A percentile compares a stretch with the other conserved stretches of the same genome.
These are phyloP conservation scores for Microstegium vimineum DNA, from an alignment of 176 grass and related monocot species.

Conservation along the genomic window DNA sequence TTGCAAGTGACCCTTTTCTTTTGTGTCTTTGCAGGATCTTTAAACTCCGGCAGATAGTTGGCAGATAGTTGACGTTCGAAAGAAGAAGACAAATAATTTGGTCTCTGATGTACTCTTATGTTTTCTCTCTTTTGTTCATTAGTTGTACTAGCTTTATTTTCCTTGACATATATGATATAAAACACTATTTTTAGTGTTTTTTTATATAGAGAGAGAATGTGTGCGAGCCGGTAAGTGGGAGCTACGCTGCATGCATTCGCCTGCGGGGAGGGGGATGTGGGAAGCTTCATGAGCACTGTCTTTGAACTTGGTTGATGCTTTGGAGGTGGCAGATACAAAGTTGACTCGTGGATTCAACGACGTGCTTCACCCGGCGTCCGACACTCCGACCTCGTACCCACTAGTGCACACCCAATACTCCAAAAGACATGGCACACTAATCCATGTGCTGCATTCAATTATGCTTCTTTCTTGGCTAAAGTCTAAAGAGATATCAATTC, in stretches of 20 bases:
- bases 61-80: no score
- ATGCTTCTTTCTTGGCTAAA: background rate
- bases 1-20: no score
- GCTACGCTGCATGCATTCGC: background rate
- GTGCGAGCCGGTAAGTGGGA: background rate
- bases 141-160: no score
- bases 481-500: background rate
- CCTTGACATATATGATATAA: no score
- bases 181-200: no score
- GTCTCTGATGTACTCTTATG: no score
- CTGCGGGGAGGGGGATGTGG: no score
- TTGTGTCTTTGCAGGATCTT: no score
- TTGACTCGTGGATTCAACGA: background rate
- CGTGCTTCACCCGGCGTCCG: background rate
- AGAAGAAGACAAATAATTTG: no score
- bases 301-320: background rate
- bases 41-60: no score
- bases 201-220: no score
- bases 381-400: background rate
- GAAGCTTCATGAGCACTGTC: background rate
- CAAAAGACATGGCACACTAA: background rate
- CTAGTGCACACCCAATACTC: background rate
- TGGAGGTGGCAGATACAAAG: background rate
- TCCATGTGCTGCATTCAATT: background rate
- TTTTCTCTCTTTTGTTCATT: no score